Evolutionary conservation across 805 yeast genomes (phyloP).

Genomic region (Isabelozyma heimii): DNA sequence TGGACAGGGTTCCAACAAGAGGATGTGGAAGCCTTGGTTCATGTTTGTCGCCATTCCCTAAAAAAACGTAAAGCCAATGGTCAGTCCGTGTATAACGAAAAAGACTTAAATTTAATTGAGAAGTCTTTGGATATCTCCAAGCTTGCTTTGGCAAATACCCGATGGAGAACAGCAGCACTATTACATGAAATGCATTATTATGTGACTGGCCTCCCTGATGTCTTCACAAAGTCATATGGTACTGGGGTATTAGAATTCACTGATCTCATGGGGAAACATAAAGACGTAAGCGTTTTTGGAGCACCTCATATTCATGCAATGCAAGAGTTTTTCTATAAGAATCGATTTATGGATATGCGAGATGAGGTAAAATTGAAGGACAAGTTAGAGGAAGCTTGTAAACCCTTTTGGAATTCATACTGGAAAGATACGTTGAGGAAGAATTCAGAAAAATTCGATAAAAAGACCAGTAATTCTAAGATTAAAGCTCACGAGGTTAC

Average conservation of each 20-base stretch:
- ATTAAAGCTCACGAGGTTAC: constrained; percentile 8
- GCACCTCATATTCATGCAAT: constrained; percentile 54
- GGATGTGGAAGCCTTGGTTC: constrained; percentile 53
- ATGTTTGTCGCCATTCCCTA: constrained; percentile 46
- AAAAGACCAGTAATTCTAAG: constrained; percentile 35
- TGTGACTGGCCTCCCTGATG: constrained; percentile 43
- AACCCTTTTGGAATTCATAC: constrained; percentile 51
- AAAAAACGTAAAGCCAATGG: constrained; percentile 29
- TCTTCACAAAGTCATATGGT: constrained; percentile 40
- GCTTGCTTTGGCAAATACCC: constrained; percentile 47
- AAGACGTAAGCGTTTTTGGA: constrained; percentile 47
- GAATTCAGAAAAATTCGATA: constrained; percentile 34
- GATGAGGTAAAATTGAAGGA: constrained; percentile 22
- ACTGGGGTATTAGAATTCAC: constrained; percentile 33
- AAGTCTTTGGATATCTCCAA: constrained; percentile 45
- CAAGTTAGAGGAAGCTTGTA: constrained; percentile 32
- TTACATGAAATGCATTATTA: constrained; percentile 67
- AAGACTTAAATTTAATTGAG: constrained; percentile 43
- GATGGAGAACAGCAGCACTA: constrained; percentile 58
- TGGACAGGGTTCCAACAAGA: constrained; percentile 70
- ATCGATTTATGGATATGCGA: constrained; percentile 40
- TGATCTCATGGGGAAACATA: constrained; percentile 8
- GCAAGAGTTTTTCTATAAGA: constrained; percentile 53
- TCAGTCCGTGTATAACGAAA: constrained; percentile 20
- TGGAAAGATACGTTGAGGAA: constrained; percentile 45